Evolutionary conservation across 2,329 filamentous ascomycete genomes (phyloP).

Genomic region (Aspergillus uvarum): DNA sequence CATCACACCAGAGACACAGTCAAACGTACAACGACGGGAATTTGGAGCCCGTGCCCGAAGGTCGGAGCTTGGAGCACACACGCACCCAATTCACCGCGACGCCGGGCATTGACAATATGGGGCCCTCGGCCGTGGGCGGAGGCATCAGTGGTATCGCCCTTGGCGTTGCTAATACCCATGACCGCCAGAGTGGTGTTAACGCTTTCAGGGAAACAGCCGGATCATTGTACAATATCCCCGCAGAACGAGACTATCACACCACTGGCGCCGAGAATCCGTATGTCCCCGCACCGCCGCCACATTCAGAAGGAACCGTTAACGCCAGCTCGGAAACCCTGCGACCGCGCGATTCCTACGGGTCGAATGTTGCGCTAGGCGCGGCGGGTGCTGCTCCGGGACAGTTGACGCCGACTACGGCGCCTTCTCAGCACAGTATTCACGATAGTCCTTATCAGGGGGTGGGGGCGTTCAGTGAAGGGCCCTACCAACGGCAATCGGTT

Average conservation of each 20-base stretch:
- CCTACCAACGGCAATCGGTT: constrained; percentile 62
- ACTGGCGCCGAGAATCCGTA: constrained; percentile 41
- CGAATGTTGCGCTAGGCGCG: constrained; percentile 37
- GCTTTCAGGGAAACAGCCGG: constrained; percentile 52
- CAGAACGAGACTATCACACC: constrained; percentile 37
- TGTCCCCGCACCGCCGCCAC: constrained; percentile 25
- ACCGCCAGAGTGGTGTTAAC: constrained; percentile 64
- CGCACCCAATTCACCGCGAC: constrained; percentile 49
- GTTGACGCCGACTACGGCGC: constrained; percentile 33
- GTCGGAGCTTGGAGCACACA: constrained; percentile 24
- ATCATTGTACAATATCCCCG: constrained; percentile 28
- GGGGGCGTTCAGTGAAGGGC: constrained; percentile 57
- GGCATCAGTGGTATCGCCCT: constrained; percentile 69
- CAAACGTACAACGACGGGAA: background rate
- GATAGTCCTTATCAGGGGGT: constrained; percentile 34
- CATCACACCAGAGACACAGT: constrained; percentile 1
- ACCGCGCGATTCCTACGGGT: constrained; percentile 43
- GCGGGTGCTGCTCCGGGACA: constrained; percentile 33
- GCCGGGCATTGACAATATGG: constrained; percentile 67
- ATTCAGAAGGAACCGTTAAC: constrained; percentile 11
- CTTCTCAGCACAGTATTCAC: constrained; percentile 53
- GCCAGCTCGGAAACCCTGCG: constrained; percentile 26
- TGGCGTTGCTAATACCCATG: constrained; percentile 63
- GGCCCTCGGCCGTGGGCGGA: constrained; percentile 59
- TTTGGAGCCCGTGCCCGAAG: constrained; percentile 9